Evolutionary conservation across 2,329 filamentous ascomycete species (phyloP), one percentile per base, ranked within the genome.

Genomic region (Beauveria rudraprayagi): DNA sequence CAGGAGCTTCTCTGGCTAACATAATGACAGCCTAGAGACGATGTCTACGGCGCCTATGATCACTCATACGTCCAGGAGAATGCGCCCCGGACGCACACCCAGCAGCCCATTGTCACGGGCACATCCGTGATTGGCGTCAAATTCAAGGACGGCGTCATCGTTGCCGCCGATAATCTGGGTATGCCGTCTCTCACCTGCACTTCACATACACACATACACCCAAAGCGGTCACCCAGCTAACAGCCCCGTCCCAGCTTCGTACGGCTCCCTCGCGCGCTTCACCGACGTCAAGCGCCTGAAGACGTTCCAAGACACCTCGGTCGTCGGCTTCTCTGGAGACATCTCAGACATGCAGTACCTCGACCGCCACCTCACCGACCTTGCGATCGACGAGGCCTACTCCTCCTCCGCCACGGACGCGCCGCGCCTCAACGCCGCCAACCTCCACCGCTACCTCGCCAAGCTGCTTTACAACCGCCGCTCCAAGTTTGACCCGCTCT

Each of bases 271-370:
- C 67, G 93, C 94, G 63, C 91, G 94, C 72, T 99, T 97, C 83
- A 92, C 90, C 70, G 90, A 97, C 75, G 91, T 97, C 73, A 95
- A 97, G 80, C 92, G 94, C 72, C 88, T 99, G 67, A 91, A 91
- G 69, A 83, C 86, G 69, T 97, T 97, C 77, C 91, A 92, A 77
- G 82, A 87, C 66, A 85, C 87, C 66, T 87, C 91, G 34, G 84
- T 97, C 63, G 83, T 99, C 71, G 94, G 94, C 70, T 96, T 97
- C 78, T 91, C 92, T 74, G 94, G 94, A 75, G 94, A 99, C 79
- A 88, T 99, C 69, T 96, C 91, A 66, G 94, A 99, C 80, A 97
- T 99, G 94, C 94, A 99, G 81, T 95, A 95, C 80, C 86, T 99
- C 67, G 90, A 96, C 83, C 88, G 94, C 68, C 86, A 96, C 71